These are phyloP conservation scores for Neurospora sp. DNA, from an alignment of 495 filamentous ascomycete species.

Conservation along the genomic window DNA sequence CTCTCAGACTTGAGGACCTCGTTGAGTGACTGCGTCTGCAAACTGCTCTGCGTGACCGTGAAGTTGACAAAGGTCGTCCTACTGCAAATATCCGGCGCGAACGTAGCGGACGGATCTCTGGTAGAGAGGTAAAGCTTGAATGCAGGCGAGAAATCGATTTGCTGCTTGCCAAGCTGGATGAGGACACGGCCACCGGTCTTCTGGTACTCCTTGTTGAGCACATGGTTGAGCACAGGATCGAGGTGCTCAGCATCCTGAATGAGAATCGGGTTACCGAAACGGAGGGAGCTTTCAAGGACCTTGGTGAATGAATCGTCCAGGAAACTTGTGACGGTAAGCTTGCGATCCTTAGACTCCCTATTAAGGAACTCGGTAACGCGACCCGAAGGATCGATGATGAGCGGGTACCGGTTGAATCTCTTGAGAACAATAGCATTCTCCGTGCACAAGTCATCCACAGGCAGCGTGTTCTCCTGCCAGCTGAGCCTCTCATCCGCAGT, in stretches of 20 bases:
- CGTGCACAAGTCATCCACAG: constrained; percentile 97
- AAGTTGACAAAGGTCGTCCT: constrained; percentile 99
- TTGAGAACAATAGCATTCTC: constrained; percentile 97
- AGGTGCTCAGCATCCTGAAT: constrained; percentile 97
- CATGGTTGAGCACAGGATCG: constrained; percentile 94
- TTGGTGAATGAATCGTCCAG: constrained; percentile 96
- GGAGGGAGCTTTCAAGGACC: constrained; percentile 87
- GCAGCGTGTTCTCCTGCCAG: constrained; percentile 91
- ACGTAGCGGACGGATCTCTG: constrained; percentile 87
- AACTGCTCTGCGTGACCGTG: constrained; percentile 95
- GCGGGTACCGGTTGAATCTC: constrained; percentile 93
- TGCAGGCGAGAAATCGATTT: constrained; percentile 96
- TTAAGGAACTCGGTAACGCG: constrained; percentile 90
- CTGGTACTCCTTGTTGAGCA: constrained; percentile 99
- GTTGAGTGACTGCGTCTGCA: constrained; percentile 94
- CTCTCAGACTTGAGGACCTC: constrained; percentile 95
- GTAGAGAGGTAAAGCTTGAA: constrained; percentile 96
- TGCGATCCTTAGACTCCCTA: constrained; percentile 83
- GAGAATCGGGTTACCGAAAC: constrained; percentile 96
- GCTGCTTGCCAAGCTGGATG: constrained; percentile 95
- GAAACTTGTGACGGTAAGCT: constrained; percentile 95
- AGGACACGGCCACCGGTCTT: constrained; percentile 98
- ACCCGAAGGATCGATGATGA: constrained; percentile 96
- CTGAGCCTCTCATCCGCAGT: constrained; percentile 88
- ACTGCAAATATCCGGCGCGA: constrained; percentile 97